Conservation (phyloP, 345 rosid genomes). For the Brassica incana region DNA sequence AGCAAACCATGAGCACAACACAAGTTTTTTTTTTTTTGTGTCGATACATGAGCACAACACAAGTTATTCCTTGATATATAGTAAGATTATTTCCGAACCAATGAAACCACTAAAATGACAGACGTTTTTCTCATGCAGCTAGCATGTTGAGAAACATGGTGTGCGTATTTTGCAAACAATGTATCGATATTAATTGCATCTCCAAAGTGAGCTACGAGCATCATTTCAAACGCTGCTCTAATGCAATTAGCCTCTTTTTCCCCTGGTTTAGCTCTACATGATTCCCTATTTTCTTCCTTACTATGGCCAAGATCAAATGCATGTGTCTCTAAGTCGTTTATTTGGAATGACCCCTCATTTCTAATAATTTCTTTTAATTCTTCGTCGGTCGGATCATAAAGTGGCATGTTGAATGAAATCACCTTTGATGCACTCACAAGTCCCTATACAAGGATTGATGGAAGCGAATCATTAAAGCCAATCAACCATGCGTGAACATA, state of each 20-base stretch:
- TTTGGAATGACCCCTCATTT: not conserved
- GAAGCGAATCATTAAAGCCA: not conserved
- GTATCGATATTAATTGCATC: constrained; percentile 40
- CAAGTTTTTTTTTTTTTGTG: no score
- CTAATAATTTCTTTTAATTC: not conserved
- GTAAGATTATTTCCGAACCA: not conserved
- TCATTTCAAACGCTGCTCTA: constrained; percentile 59
- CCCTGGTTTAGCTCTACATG: not conserved
- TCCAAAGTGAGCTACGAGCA: constrained; percentile 53
- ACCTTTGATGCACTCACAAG: not conserved
- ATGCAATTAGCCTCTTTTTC: constrained; percentile 43
- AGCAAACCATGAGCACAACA: no score
- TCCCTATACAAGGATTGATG: not conserved
- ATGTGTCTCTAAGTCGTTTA: not conserved
- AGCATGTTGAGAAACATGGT: constrained; percentile 26
- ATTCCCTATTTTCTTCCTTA: not conserved
- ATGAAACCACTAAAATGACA: constrained; percentile 19
- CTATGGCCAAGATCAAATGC: not conserved
- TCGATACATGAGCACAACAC: no score
- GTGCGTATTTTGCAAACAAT: constrained; percentile 3
- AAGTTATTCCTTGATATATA: no score
- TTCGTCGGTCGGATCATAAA: not conserved
- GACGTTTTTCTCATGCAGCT: constrained; percentile 32
- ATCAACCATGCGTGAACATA: not conserved
- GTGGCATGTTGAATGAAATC: not conserved